Conservation (phyloP, 202 grass and related monocot genomes). For the Tripidium arundinaceum region DNA sequence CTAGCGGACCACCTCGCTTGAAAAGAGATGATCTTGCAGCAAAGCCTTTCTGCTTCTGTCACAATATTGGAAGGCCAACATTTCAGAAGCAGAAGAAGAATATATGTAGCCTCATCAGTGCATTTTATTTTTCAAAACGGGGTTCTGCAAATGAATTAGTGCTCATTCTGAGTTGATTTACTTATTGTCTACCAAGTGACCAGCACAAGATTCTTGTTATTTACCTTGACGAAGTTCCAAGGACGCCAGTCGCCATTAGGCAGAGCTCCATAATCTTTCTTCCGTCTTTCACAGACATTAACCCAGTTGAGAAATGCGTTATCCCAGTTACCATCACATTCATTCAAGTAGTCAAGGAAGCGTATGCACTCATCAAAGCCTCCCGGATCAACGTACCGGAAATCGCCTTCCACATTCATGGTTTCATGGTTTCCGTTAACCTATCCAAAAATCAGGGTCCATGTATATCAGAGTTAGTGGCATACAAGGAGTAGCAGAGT, state of each 20-base stretch:
- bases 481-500: background rate
- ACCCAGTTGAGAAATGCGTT: conserved; percentile 77
- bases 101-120: background rate
- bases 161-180: background rate
- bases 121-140: background rate
- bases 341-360: conserved; percentile 75
- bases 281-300: conserved; percentile 50
- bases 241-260: conserved; percentile 42
- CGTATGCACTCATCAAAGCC: conserved; percentile 81
- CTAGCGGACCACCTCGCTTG: conserved; percentile 67
- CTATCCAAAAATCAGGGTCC: background rate
- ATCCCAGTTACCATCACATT: conserved; percentile 64
- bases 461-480: background rate
- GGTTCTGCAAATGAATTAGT: background rate
- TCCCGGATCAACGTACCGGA: conserved; percentile 60
- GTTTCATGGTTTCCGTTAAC: conserved; percentile 97
- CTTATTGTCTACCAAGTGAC: background rate
- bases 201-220: background rate
- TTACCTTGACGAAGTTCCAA: conserved; percentile 81
- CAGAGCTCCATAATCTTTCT: conserved; percentile 33
- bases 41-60: conserved; percentile 72
- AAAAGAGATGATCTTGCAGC: conserved; percentile 78
- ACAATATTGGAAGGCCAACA: conserved; percentile 47
- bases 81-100: conserved; percentile 40
- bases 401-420: conserved; percentile 92